These are phyloP conservation scores for Ustilago trichophora DNA, from an alignment of 1,284 basidiomycete genomes.

Conservation along the genomic window DNA sequence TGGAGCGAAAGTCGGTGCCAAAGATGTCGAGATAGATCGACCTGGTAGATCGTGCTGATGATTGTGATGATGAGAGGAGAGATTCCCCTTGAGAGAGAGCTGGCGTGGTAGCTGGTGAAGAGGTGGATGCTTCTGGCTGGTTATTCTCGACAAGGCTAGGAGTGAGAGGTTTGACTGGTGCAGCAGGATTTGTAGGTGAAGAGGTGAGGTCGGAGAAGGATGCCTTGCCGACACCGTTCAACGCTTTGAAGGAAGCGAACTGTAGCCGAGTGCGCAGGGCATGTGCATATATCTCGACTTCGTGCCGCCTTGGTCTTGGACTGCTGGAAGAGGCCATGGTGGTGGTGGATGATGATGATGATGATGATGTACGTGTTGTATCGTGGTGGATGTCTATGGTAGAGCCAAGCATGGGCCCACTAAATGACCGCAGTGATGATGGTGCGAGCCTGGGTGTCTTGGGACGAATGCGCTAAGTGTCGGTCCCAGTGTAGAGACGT, in stretches of 20 bases:
- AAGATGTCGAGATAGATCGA: conserved; percentile 48
- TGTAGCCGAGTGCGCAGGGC: conserved; percentile 43
- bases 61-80: conserved; percentile 22
- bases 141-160: conserved; percentile 25
- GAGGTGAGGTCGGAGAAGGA: conserved; percentile 28
- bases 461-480: no score
- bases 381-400: conserved; percentile 1
- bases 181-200: not conserved
- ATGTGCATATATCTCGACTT: conserved; percentile 46
- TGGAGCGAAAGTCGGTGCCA: conserved; percentile 32
- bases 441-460: no score
- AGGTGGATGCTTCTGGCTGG: not conserved
- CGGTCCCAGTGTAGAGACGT: no score
- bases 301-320: conserved; percentile 12
- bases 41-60: conserved; percentile 19
- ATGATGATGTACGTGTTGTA: no score
- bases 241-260: conserved; percentile 43
- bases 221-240: conserved; percentile 29
- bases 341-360: no score
- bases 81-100: conserved; percentile 33
- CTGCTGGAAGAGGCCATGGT: not conserved
- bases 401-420: conserved; percentile 10
- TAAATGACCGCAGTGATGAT: no score
- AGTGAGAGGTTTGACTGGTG: conserved; percentile 8
- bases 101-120: conserved; percentile 17